phyloP scores from a whole-genome alignment of 768 basidiomycete species.

The Phylloporus sp. region DNA sequence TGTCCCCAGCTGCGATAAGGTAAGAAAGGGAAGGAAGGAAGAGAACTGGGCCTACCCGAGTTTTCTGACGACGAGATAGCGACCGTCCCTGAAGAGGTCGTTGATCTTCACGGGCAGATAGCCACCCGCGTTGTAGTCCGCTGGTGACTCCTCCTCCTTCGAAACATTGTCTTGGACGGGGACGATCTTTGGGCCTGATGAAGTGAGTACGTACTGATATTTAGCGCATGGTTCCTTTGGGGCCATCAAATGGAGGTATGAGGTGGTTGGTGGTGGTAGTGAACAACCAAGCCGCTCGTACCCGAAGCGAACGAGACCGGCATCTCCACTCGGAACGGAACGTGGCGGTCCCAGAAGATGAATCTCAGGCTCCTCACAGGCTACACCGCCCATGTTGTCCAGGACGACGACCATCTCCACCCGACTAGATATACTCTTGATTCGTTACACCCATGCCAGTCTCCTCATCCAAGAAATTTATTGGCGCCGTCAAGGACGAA shows the following conservation, averaged over 20 bases:
- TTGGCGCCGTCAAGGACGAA: slow-evolving; percentile 80
- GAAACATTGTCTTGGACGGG: slow-evolving; percentile 60
- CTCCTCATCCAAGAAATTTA: slow-evolving; percentile 41
- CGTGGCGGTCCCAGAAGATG: slow-evolving; percentile 1
- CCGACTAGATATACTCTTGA: neutral
- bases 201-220: slow-evolving; percentile 72
- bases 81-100: slow-evolving; percentile 78
- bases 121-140: slow-evolving; percentile 77
- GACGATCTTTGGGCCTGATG: slow-evolving; percentile 64
- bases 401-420: slow-evolving; percentile 5
- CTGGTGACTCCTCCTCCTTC: slow-evolving; percentile 81
- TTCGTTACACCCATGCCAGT: slow-evolving; percentile 13
- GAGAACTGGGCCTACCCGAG: slow-evolving; percentile 56
- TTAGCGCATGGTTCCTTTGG: slow-evolving; percentile 63
- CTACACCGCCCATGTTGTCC: neutral
- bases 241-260: slow-evolving; percentile 45
- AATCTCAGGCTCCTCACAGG: neutral
- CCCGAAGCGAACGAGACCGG: slow-evolving; percentile 18
- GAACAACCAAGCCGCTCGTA: neutral
- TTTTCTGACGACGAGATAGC: slow-evolving; percentile 87
- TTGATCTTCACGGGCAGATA: slow-evolving; percentile 78
- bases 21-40: slow-evolving; percentile 1
- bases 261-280: neutral
- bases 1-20: slow-evolving; percentile 74
- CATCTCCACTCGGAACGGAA: slow-evolving; percentile 12